Percentiles rank a stretch among this genome's conserved stretches.
phyloP scores from a whole-genome alignment of 2,329 filamentous ascomycete genomes.

The Geoglossum cookeanum region DNA sequence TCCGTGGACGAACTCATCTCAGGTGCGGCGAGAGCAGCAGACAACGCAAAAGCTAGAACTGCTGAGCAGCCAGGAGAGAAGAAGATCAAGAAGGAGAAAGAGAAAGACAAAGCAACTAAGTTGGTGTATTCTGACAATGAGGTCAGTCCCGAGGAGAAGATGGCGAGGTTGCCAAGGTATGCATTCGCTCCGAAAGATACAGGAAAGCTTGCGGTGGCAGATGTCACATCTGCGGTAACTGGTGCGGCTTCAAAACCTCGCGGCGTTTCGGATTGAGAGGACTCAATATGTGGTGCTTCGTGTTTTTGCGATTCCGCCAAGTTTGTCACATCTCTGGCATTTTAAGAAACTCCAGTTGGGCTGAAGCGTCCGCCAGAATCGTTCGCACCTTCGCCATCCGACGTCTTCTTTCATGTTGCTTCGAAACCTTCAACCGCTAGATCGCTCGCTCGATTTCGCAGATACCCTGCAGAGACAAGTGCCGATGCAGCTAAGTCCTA shows the following conservation, averaged over 20 bases:
- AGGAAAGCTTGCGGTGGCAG: constrained; percentile 16
- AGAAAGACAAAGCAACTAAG: constrained; percentile 41
- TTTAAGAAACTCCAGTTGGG: neutral
- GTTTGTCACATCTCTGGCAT: neutral
- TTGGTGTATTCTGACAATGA: constrained; percentile 71
- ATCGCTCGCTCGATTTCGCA: neutral
- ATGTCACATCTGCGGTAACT: constrained; percentile 10
- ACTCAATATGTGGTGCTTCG: too few relatives aligned
- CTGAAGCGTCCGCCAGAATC: neutral
- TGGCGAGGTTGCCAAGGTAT: constrained; percentile 63
- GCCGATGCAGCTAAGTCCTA: constrained; percentile 3
- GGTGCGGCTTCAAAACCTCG: constrained; percentile 7
- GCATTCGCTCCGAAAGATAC: constrained; percentile 36
- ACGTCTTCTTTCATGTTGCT: neutral
- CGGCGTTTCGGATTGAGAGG: constrained; percentile 6
- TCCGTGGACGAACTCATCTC: constrained; percentile 33
- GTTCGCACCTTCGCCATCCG: neutral
- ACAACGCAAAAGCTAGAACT: constrained; percentile 20
- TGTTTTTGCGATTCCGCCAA: neutral
- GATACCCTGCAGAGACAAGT: neutral
- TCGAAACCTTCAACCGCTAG: neutral
- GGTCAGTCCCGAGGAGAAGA: constrained; percentile 72
- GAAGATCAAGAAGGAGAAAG: constrained; percentile 48
- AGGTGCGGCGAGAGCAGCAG: constrained; percentile 27
- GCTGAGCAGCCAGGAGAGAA: constrained; percentile 25